Percentiles rank a stretch among this genome's conserved stretches.
Evolutionary conservation across 2,329 filamentous ascomycete species (phyloP).

Genomic region (Penicillium sp.): DNA sequence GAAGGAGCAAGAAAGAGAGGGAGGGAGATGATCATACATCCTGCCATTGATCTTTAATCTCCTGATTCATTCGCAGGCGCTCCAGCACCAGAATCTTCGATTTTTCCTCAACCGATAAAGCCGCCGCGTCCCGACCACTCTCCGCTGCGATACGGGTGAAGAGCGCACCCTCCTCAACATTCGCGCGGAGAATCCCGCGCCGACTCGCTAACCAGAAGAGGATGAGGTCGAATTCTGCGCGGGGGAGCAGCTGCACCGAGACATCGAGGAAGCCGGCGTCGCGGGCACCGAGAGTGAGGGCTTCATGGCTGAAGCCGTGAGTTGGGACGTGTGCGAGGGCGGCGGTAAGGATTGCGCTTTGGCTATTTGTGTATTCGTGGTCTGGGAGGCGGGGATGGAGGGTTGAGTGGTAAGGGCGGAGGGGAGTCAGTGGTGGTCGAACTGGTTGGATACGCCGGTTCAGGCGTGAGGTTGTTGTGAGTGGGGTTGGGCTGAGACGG

Average conservation of each 20-base stretch:
- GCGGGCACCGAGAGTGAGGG: conserved; percentile 76
- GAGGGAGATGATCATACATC: conserved; percentile 63
- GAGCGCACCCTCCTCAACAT: conserved; percentile 36
- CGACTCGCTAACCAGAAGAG: conserved; percentile 49
- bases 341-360: conserved; percentile 79
- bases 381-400: conserved; percentile 62
- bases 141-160: conserved; percentile 23
- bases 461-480: neutral
- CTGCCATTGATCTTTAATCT: conserved; percentile 79
- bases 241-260: conserved; percentile 78
- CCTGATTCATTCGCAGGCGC: conserved; percentile 73
- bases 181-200: conserved; percentile 40
- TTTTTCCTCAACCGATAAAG: conserved; percentile 61
- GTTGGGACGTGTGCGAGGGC: conserved; percentile 76
- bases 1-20: no score
- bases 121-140: conserved; percentile 18
- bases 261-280: conserved; percentile 87
- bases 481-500: conserved; percentile 4
- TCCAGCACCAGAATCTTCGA: conserved; percentile 76
- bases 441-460: neutral
- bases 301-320: conserved; percentile 77
- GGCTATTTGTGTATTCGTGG: conserved; percentile 66
- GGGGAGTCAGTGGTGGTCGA: conserved; percentile 1
- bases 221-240: conserved; percentile 80
- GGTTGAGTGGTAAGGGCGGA: conserved; percentile 70